A percentile compares a stretch with the other conserved stretches of the same genome.
These are phyloP conservation scores for Daldinia sp. DNA, from an alignment of 2,329 filamentous ascomycete genomes.

Conservation along the genomic window DNA sequence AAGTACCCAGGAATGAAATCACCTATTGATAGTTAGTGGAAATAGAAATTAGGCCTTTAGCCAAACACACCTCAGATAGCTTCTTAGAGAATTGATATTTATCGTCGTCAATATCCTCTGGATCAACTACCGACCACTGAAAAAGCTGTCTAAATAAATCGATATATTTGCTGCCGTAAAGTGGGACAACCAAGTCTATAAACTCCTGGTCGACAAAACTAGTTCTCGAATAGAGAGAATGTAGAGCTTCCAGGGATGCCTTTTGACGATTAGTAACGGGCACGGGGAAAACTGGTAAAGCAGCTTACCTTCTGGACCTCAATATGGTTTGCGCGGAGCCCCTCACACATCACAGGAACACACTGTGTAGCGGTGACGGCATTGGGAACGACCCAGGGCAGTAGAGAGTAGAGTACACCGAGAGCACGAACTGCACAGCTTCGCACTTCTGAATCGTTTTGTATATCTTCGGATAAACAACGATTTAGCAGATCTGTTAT, in stretches of 20 bases:
- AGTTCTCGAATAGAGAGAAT: constrained; percentile 81
- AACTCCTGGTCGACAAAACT: constrained; percentile 84
- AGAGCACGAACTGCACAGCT: constrained; percentile 81
- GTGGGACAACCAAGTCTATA: constrained; percentile 78
- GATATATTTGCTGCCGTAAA: constrained; percentile 80
- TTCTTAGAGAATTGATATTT: constrained; percentile 95
- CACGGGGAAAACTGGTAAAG: background rate
- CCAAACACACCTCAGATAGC: constrained; percentile 79
- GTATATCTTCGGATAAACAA: constrained; percentile 75
- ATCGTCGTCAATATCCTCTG: constrained; percentile 87
- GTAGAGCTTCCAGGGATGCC: constrained; percentile 85
- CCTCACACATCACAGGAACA: constrained; percentile 76
- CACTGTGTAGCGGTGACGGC: constrained; percentile 79
- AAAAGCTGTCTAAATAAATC: constrained; percentile 79
- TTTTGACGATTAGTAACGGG: constrained; percentile 52
- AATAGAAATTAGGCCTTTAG: constrained; percentile 6
- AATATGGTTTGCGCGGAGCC: constrained; percentile 76
- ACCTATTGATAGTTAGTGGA: constrained; percentile 65
- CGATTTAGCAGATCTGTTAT: constrained; percentile 79
- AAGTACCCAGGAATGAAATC: constrained; percentile 85
- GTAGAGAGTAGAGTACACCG: constrained; percentile 79
- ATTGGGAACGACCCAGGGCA: constrained; percentile 89
- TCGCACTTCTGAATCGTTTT: constrained; percentile 74
- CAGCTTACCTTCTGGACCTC: constrained; percentile 77
- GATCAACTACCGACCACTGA: constrained; percentile 82